Conservation (phyloP, 148 eudicot species). For the Nyssa sinensis region DNA sequence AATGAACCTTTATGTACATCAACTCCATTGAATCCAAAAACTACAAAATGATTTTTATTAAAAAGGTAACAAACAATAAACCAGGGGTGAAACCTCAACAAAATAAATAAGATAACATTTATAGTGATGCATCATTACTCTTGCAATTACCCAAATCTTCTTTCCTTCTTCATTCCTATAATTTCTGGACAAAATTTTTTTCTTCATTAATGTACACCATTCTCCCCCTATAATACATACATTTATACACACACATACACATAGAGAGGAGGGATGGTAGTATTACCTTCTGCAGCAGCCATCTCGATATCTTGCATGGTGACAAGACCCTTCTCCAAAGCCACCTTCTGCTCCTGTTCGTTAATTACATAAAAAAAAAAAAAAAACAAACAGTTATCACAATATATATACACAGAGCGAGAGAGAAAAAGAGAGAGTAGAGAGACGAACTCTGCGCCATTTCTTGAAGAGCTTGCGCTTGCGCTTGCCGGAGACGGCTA, state of each 20-base stretch:
- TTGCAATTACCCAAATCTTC: neutral
- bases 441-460: conserved; percentile 72
- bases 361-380: neutral
- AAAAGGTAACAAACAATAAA: too few relatives aligned
- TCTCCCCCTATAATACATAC: neutral
- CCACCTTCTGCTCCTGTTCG: conserved; percentile 81
- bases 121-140: neutral
- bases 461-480: conserved; percentile 80
- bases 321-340: conserved; percentile 65
- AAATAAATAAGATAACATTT: too few relatives aligned
- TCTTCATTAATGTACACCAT: too few relatives aligned
- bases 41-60: too few relatives aligned
- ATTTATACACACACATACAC: neutral
- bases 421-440: neutral
- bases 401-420: neutral
- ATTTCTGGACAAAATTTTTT: too few relatives aligned
- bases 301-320: conserved; percentile 79
- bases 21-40: too few relatives aligned
- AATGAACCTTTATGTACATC: too few relatives aligned
- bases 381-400: neutral
- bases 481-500: conserved; percentile 87
- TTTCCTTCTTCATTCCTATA: neutral
- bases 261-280: neutral
- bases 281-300: conserved; percentile 64
- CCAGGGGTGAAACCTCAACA: too few relatives aligned